Percentiles rank a stretch among this genome's conserved stretches.
phyloP scores from a whole-genome alignment of 2,329 filamentous ascomycete species.

The Paecilomyces niveus region DNA sequence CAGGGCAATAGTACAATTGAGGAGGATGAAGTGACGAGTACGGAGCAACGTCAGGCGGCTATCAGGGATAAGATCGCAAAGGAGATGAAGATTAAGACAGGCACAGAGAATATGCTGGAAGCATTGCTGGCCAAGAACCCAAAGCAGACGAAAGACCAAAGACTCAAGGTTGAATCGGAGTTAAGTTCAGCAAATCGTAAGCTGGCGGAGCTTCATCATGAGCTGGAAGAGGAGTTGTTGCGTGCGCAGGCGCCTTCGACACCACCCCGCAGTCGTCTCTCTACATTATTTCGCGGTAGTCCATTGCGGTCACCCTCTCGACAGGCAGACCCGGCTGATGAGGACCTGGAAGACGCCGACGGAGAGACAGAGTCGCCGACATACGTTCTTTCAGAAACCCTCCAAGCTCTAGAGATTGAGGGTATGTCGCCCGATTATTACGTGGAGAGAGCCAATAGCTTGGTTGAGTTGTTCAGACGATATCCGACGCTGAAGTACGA shows the following conservation, averaged over 20 bases:
- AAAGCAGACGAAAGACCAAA: slow-evolving; percentile 87
- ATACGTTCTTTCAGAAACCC: slow-evolving; percentile 78
- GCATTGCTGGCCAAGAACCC: slow-evolving; percentile 90
- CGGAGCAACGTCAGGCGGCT: slow-evolving; percentile 66
- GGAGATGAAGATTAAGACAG: slow-evolving; percentile 96
- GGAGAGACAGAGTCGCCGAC: slow-evolving; percentile 75
- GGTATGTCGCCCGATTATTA: slow-evolving; percentile 92
- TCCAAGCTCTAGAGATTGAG: slow-evolving; percentile 81
- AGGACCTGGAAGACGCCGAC: slow-evolving; percentile 52
- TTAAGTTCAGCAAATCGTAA: slow-evolving; percentile 78
- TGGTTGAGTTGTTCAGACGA: slow-evolving; percentile 94
- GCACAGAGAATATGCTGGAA: slow-evolving; percentile 95
- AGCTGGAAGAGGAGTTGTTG: slow-evolving; percentile 55
- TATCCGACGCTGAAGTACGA: slow-evolving; percentile 94
- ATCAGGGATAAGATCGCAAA: slow-evolving; percentile 83
- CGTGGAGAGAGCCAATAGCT: slow-evolving; percentile 79
- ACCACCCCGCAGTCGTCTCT: slow-evolving; percentile 46
- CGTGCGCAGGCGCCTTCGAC: slow-evolving; percentile 50
- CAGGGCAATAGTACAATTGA: slow-evolving; percentile 43
- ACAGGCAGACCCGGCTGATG: slow-evolving; percentile 31
- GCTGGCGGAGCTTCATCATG: slow-evolving; percentile 52
- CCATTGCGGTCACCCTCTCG: slow-evolving; percentile 46
- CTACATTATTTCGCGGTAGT: slow-evolving; percentile 51
- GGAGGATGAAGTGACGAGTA: slow-evolving; percentile 53
- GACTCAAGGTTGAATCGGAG: slow-evolving; percentile 74